These are phyloP conservation scores for Candida palmyrensis DNA, from an alignment of 805 yeast species.

Conservation along the genomic window DNA sequence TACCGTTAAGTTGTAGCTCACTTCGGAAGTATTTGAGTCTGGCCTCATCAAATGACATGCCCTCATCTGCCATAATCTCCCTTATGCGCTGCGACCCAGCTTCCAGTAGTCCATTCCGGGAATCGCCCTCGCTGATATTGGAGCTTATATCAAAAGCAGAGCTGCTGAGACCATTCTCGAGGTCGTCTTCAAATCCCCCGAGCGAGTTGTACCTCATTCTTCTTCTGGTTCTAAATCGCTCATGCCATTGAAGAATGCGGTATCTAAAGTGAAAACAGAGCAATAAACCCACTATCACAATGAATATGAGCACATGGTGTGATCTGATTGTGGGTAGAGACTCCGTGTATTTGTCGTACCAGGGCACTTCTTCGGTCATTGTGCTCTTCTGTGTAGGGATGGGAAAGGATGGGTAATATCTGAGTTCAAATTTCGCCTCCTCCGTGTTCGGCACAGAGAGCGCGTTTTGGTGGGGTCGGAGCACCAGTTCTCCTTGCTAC, in stretches of 20 bases:
- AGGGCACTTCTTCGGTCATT: neutral
- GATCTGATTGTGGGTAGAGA: slow-evolving; percentile 8
- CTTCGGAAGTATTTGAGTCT: slow-evolving; percentile 46
- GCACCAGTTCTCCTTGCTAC: too few species aligned
- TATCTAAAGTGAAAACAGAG: slow-evolving; percentile 28
- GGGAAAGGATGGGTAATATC: too few species aligned
- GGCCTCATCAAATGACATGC: slow-evolving; percentile 64
- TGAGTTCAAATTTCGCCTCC: too few species aligned
- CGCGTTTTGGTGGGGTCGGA: too few species aligned
- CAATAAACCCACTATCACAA: slow-evolving; percentile 12
- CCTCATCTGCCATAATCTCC: slow-evolving; percentile 47
- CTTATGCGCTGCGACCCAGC: slow-evolving; percentile 47
- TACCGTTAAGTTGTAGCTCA: slow-evolving; percentile 44
- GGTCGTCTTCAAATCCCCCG: slow-evolving; percentile 14
- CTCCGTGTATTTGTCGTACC: slow-evolving; percentile 1
- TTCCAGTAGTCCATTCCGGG: slow-evolving; percentile 58
- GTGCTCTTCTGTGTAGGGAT: too few species aligned
- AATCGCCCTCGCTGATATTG: slow-evolving; percentile 41
- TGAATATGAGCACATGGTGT: slow-evolving; percentile 12
- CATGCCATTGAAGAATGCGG: slow-evolving; percentile 21
- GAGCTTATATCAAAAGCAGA: slow-evolving; percentile 47
- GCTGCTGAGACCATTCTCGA: slow-evolving; percentile 54
- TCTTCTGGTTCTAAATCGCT: slow-evolving; percentile 22
- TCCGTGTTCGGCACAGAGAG: too few species aligned
- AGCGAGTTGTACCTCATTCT: slow-evolving; percentile 37